Evolutionary conservation across 768 basidiomycete genomes (phyloP), one percentile per base, ranked within the genome.

Genomic region (Pleurotus tuber-regium): DNA sequence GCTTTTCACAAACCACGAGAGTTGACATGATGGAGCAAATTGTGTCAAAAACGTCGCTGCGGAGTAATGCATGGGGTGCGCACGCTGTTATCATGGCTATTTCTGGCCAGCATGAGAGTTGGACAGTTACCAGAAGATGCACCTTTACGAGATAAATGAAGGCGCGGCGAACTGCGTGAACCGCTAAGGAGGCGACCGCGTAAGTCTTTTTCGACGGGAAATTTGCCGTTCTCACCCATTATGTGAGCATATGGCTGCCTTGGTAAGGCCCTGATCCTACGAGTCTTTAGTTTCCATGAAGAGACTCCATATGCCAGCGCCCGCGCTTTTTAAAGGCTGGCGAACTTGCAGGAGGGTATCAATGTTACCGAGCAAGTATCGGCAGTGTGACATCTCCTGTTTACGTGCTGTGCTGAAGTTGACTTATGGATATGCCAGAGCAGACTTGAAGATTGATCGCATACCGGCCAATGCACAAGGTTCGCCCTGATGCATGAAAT

Each of bases 271-370:
- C 46, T 48, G 31, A 31, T 48, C 18, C 16, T 18, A 21, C 14
- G 11, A 14, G 18, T 26, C 16, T 26, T 9, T 14, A 21, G 46
- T 47, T 33, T 33, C 46, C 31, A 48, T 47, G 44, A 21, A 7
- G 21, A 47, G 24, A 14, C 44, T 26, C n/a, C 44, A 47, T 26
- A 44, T 46, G 23, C n/a, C 46, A 35, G 46, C 46, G 46, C 46
- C 46, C 46, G 30, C 35, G 11, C 24, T n/a, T 46, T 46, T 40
- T 12, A 40, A 40, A 40, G 38, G 18, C 38, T 40, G 38, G 38
- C 14, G 16, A 19, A 18, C 11, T 4, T 4, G 2, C 14, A 2
- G 14, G 43, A 46, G 43, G 6, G 12, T 46, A 29, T n/a, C n/a
- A n/a, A 28, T 10, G 19, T 1, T 16, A 21, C 2, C 12, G 24